Percentiles rank a stretch among this genome's conserved stretches.
Conservation (phyloP, 768 basidiomycete genomes). For the Sarcodon aspratus region DNA sequence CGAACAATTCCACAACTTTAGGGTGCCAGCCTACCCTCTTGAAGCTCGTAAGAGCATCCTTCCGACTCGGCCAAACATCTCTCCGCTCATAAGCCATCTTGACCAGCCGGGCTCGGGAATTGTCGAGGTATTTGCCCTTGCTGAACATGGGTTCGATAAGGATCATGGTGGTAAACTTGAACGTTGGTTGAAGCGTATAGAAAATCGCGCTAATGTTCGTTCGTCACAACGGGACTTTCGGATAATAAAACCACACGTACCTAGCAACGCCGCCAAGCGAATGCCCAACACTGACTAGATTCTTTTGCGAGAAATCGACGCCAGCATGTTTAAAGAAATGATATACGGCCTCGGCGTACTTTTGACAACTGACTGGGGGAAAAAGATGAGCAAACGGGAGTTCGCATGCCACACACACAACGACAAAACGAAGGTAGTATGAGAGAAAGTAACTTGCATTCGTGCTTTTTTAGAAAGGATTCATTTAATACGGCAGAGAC, state of each 20-base stretch:
- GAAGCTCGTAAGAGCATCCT: conserved; percentile 28
- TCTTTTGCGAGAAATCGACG: conserved; percentile 37
- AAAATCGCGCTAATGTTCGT: conserved; percentile 33
- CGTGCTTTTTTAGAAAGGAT: conserved; percentile 27
- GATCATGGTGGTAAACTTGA: conserved; percentile 40
- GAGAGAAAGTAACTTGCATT: conserved; percentile 33
- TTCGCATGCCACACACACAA: background rate
- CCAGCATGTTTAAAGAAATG: conserved; percentile 38
- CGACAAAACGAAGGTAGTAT: conserved; percentile 12
- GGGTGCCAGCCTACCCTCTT: conserved; percentile 38
- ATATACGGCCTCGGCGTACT: conserved; percentile 47
- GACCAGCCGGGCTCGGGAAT: conserved; percentile 32
- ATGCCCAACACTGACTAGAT: conserved; percentile 55
- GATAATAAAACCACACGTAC: conserved; percentile 19
- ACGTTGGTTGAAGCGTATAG: conserved; percentile 31
- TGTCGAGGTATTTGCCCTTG: conserved; percentile 28
- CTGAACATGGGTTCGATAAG: conserved; percentile 58
- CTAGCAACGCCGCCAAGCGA: conserved; percentile 57
- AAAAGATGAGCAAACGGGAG: conserved; percentile 1
- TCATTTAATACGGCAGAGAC: conserved; percentile 46
- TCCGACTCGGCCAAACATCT: conserved; percentile 38
- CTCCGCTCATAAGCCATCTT: conserved; percentile 35
- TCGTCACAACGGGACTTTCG: conserved; percentile 1
- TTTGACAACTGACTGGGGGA: conserved; percentile 46
- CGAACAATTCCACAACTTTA: conserved; percentile 37